Percentiles rank a stretch among this genome's conserved stretches.
These are phyloP conservation scores for Mycena sp. DNA, from an alignment of 1,284 basidiomycete genomes.

Conservation along the genomic window DNA sequence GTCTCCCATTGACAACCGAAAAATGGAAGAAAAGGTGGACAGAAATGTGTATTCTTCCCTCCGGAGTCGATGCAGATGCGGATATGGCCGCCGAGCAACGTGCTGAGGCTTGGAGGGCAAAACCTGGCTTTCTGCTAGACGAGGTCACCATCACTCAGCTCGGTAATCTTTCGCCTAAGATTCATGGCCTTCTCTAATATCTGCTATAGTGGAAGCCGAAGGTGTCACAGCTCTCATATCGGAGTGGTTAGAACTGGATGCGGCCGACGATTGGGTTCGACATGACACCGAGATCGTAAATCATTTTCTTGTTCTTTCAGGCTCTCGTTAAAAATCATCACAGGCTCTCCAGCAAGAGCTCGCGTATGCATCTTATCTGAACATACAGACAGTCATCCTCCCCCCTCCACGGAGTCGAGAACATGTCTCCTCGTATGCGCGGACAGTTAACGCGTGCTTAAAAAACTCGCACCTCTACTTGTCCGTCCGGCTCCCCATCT, in stretches of 20 bases:
- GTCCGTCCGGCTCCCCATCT: constrained; percentile 87
- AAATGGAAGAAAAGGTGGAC: constrained; percentile 92
- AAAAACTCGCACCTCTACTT: constrained; percentile 77
- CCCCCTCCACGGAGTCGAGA: constrained; percentile 91
- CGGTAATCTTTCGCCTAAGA: constrained; percentile 57
- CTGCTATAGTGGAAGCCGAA: constrained; percentile 82
- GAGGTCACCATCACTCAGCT: constrained; percentile 92
- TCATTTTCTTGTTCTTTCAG: constrained; percentile 22
- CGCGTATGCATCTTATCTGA: constrained; percentile 93
- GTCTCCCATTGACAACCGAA: constrained; percentile 88
- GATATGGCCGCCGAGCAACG: constrained; percentile 70
- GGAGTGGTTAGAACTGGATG: constrained; percentile 96
- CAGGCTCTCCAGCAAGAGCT: constrained; percentile 95
- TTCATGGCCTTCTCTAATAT: constrained; percentile 12
- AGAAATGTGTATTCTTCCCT: constrained; percentile 82
- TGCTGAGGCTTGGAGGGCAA: constrained; percentile 90
- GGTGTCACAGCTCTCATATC: constrained; percentile 83
- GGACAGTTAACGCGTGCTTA: constrained; percentile 86
- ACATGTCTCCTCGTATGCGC: constrained; percentile 91
- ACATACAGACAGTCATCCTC: constrained; percentile 86
- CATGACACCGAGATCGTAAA: constrained; percentile 95
- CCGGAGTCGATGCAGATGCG: constrained; percentile 44
- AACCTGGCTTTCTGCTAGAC: constrained; percentile 82
- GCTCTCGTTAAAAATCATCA: constrained; percentile 4
- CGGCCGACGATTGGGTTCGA: constrained; percentile 92